phyloP scores from a whole-genome alignment of 108 stramenopile species.

The Pseudonitzschia delicatissima region DNA sequence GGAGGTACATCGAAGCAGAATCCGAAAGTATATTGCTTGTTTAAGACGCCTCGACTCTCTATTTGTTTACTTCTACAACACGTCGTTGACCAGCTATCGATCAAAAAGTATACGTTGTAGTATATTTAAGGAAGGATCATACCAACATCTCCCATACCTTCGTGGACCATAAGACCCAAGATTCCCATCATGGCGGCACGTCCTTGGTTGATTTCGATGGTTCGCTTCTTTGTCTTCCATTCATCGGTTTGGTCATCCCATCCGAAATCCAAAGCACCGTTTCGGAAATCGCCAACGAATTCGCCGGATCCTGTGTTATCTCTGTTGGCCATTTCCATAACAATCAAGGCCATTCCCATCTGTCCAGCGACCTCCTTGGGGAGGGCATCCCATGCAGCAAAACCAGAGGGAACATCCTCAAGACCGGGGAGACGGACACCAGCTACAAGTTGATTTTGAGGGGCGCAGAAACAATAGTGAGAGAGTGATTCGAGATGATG shows the following conservation, averaged over 20 bases:
- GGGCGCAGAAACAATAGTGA: neutral
- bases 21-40: too few relatives aligned
- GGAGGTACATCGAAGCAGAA: too few relatives aligned
- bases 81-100: neutral
- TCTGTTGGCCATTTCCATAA: slow-evolving; percentile 25
- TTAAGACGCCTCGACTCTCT: too few relatives aligned
- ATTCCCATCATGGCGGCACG: slow-evolving; percentile 58
- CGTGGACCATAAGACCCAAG: slow-evolving; percentile 35
- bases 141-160: slow-evolving; percentile 21
- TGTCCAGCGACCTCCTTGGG: slow-evolving; percentile 33
- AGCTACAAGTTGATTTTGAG: neutral
- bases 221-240: slow-evolving; percentile 52
- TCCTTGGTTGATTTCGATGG: slow-evolving; percentile 70
- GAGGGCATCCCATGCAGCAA: slow-evolving; percentile 64
- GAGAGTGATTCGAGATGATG: neutral
- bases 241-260: slow-evolving; percentile 53
- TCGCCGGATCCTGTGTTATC: slow-evolving; percentile 44
- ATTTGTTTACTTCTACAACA: too few relatives aligned
- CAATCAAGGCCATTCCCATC: slow-evolving; percentile 13
- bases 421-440: slow-evolving; percentile 12
- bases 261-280: slow-evolving; percentile 58
- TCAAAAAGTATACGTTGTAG: neutral
- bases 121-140: slow-evolving; percentile 21
- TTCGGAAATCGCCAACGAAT: slow-evolving; percentile 66
- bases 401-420: slow-evolving; percentile 70